These are phyloP conservation scores for Cystobasidium ongulense DNA, from an alignment of 768 basidiomycete genomes.

Conservation along the genomic window DNA sequence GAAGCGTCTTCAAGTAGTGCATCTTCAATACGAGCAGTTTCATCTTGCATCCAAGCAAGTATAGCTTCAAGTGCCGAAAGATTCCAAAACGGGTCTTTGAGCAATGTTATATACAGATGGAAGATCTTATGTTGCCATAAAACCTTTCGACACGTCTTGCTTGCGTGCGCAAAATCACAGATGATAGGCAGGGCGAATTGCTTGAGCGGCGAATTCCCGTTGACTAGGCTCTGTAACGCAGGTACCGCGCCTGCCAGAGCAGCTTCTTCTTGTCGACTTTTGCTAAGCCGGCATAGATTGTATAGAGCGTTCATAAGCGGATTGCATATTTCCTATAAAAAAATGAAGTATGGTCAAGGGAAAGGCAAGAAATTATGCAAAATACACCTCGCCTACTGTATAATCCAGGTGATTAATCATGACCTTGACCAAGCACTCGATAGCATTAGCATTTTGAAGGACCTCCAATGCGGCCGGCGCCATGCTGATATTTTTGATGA, in stretches of 20 bases:
- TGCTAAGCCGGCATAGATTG: conserved; percentile 89
- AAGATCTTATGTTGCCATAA: conserved; percentile 94
- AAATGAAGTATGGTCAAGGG: neutral
- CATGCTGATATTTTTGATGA: conserved; percentile 93
- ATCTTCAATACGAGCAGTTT: conserved; percentile 87
- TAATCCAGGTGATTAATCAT: conserved; percentile 72
- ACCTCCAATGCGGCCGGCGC: conserved; percentile 80
- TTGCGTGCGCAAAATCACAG: conserved; percentile 89
- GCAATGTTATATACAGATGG: conserved; percentile 62
- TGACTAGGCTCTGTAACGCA: conserved; percentile 76
- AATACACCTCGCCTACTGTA: conserved; percentile 63
- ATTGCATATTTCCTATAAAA: conserved; percentile 79
- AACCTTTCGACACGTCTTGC: conserved; percentile 79
- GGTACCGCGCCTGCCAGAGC: conserved; percentile 93
- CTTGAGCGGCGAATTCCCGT: conserved; percentile 80
- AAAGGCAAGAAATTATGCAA: neutral
- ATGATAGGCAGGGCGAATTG: conserved; percentile 95
- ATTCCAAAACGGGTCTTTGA: conserved; percentile 83
- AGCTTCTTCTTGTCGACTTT: conserved; percentile 90
- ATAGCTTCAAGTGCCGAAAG: conserved; percentile 85
- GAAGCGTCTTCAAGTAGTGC: conserved; percentile 62
- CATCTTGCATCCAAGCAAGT: conserved; percentile 88
- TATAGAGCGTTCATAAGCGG: conserved; percentile 96
- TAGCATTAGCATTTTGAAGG: conserved; percentile 87
- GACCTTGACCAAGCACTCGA: conserved; percentile 79